phyloP scores from a whole-genome alignment of 2,329 filamentous ascomycete genomes.

The Fusarium sp. region DNA sequence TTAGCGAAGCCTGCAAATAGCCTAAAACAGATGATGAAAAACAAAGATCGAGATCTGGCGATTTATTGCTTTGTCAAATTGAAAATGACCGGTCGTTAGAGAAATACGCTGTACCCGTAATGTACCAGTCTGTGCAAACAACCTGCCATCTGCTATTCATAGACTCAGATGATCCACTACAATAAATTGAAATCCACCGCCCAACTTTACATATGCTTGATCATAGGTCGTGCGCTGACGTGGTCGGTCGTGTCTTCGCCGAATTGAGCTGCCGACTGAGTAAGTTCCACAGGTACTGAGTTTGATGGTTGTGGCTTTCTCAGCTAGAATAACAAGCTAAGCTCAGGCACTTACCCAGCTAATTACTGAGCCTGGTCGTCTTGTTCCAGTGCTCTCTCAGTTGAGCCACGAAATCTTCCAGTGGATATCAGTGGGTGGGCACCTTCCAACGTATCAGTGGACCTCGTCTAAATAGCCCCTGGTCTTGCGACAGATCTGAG shows the following conservation, averaged over 20 bases:
- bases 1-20: neutral
- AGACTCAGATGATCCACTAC: constrained; percentile 25
- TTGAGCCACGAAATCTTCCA: constrained; percentile 24
- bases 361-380: constrained; percentile 3
- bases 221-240: constrained; percentile 34
- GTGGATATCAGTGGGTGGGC: constrained; percentile 29
- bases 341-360: neutral
- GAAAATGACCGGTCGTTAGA: constrained; percentile 20
- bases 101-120: neutral
- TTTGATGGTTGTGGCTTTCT: constrained; percentile 18
- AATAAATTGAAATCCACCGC: constrained; percentile 20
- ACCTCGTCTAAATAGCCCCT: constrained; percentile 16
- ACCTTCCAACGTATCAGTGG: constrained; percentile 17
- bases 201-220: constrained; percentile 19
- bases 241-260: constrained; percentile 42
- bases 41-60: constrained; percentile 25
- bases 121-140: constrained; percentile 9
- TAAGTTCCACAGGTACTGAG: neutral
- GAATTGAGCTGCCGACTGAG: constrained; percentile 19
- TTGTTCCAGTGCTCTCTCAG: constrained; percentile 38
- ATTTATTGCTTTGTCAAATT: constrained; percentile 15
- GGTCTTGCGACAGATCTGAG: constrained; percentile 60
- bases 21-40: constrained; percentile 11
- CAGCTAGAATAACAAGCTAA: neutral
- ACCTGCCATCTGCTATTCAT: constrained; percentile 33